Base-by-base conservation (phyloP, 305 asterid genomes). In the Ajuga reptans region DNA sequence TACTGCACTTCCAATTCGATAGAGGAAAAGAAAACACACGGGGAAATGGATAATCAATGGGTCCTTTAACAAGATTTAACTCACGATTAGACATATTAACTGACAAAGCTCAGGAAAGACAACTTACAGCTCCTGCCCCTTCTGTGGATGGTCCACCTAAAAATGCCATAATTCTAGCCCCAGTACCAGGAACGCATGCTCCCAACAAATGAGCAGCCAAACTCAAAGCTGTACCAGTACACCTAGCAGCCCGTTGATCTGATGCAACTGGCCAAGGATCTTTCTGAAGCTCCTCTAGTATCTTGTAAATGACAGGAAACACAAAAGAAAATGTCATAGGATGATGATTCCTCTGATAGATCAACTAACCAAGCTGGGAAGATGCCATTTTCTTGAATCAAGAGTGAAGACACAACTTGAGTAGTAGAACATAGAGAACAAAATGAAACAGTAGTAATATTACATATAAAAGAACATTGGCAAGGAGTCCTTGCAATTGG, bases 61-160 rank as follows among this genome's bases (percentile, higher is more conserved):
- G 57, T 21, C 66, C 37, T 66, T 43, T 58, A 60, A 70, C 49
- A 62, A 18, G 62, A 68, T 53, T 54, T 24, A 17, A 55, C 55
- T 50, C 41, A 33, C 14, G 56, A 12, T 14, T 16, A 10, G 27
- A 17, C 9, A 52, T 14, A 4, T 12, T 46, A 51, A n/a, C 39
- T 0, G 33, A 18, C 7, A 52, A 51, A 12, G 8, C 69, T 21
- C n/a, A 56, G 54, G 41, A 37, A 46, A 29, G 24, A 45, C 56
- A 61, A 84, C 99, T 84, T 83, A 93, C 99, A 52, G 91, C 66
- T 76, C 99, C 99, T 59, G 89, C 80, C 70, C 99, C 99, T 84
- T 91, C 99, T 9, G 97, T 91, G 24, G 99, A 82, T 60, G 99
- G 99, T 70, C 99, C 99, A 57, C 99, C 99, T 70, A 93, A 81